Percentiles rank a stretch among this genome's conserved stretches.
phyloP scores from a whole-genome alignment of 192 early-diverging fungal genomes.

The Borealophlyctis nickersoniae region DNA sequence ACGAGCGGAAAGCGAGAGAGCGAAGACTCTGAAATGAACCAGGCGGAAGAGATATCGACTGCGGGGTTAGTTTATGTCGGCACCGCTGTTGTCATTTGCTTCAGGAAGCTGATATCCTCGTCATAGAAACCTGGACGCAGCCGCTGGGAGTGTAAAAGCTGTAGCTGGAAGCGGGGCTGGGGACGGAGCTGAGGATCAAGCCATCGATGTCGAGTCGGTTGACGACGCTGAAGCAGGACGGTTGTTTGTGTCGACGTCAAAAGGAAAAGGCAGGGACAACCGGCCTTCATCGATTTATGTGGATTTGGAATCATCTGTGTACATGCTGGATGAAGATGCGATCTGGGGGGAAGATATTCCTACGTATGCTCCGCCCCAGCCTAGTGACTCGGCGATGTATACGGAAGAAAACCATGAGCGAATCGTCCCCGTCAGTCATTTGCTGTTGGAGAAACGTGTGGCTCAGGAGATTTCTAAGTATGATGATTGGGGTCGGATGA shows the following conservation, averaged over 20 bases:
- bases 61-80: too few relatives aligned
- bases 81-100: too few relatives aligned
- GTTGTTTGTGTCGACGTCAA: slow-evolving; percentile 11
- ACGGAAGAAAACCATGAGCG: slow-evolving; percentile 52
- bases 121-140: too few relatives aligned
- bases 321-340: slow-evolving; percentile 27
- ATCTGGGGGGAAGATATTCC: slow-evolving; percentile 26
- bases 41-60: too few relatives aligned
- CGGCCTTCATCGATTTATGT: slow-evolving; percentile 14
- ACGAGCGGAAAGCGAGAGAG: too few relatives aligned
- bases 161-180: too few relatives aligned
- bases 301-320: slow-evolving; percentile 16
- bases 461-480: slow-evolving; percentile 27
- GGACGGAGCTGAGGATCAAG: slow-evolving; percentile 17
- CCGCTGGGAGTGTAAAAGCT: too few relatives aligned
- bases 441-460: slow-evolving; percentile 28
- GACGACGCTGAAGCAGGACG: slow-evolving; percentile 26
- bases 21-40: too few relatives aligned
- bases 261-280: background rate
- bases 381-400: slow-evolving; percentile 52
- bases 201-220: slow-evolving; percentile 16
- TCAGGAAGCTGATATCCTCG: too few relatives aligned
- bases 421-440: slow-evolving; percentile 49
- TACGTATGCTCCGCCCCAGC: slow-evolving; percentile 48
- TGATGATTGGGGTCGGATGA: slow-evolving; percentile 26